phyloP scores from a whole-genome alignment of 768 basidiomycete species.

The Punctularia strigosozonata region DNA sequence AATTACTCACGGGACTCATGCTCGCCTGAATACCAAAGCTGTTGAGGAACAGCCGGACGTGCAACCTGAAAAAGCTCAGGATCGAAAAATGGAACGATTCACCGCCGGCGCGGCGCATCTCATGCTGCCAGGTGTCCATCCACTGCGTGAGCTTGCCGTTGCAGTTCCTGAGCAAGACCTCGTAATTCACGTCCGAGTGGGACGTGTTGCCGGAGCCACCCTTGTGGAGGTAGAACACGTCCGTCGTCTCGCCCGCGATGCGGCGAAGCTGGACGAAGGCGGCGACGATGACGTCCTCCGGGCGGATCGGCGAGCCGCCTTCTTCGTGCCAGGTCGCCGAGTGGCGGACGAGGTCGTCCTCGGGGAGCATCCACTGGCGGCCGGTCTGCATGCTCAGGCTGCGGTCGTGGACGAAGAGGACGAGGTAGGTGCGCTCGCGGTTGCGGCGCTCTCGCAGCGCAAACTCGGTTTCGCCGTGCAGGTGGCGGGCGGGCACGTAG shows the following conservation, averaged over 20 bases:
- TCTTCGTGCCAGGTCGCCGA: slow-evolving; percentile 62
- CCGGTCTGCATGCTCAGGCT: slow-evolving; percentile 82
- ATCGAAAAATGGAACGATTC: slow-evolving; percentile 68
- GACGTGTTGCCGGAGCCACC: slow-evolving; percentile 27
- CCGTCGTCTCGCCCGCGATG: slow-evolving; percentile 78
- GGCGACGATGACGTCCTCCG: slow-evolving; percentile 73
- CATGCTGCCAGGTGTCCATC: slow-evolving; percentile 58
- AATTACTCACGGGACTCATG: slow-evolving; percentile 43
- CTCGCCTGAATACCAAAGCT: slow-evolving; percentile 69
- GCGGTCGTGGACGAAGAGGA: slow-evolving; percentile 78
- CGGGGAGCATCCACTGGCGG: slow-evolving; percentile 80
- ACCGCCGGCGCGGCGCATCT: slow-evolving; percentile 69
- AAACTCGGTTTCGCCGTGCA: slow-evolving; percentile 50
- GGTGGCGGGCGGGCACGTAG: slow-evolving; percentile 41
- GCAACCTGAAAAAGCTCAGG: slow-evolving; percentile 62
- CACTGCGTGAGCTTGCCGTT: slow-evolving; percentile 65
- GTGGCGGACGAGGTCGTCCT: slow-evolving; percentile 68
- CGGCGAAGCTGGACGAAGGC: slow-evolving; percentile 69
- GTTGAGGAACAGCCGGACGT: slow-evolving; percentile 75
- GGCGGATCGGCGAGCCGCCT: slow-evolving; percentile 38
- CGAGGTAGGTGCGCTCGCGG: slow-evolving; percentile 76
- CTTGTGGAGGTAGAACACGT: slow-evolving; percentile 50
- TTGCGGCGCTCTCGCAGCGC: slow-evolving; percentile 70
- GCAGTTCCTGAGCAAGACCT: slow-evolving; percentile 57
- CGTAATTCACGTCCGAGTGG: slow-evolving; percentile 60